These are phyloP conservation scores for Solanum bulbocastanum DNA, from an alignment of 257 asterid species.

Conservation along the genomic window DNA sequence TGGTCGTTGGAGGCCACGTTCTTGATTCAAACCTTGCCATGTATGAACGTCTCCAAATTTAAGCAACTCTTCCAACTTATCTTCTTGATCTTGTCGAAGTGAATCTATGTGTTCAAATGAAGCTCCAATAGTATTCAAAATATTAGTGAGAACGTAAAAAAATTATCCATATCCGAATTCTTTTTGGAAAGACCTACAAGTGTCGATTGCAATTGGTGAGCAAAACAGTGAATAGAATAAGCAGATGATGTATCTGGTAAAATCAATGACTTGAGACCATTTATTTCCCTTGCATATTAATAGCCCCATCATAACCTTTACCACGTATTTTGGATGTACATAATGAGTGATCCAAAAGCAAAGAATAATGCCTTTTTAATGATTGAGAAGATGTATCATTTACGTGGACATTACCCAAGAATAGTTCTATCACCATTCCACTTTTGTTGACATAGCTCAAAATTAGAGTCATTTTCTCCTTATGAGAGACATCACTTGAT, in stretches of 20 bases:
- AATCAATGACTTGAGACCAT: not conserved
- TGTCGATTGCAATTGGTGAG: not conserved
- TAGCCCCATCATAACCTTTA: not conserved
- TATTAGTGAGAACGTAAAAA: not conserved
- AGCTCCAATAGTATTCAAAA: not conserved
- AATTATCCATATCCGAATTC: not conserved
- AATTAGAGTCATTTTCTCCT: too few species aligned
- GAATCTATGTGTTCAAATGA: not conserved
- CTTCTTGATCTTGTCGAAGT: not conserved
- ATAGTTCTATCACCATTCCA: not conserved
- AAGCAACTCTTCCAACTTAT: not conserved
- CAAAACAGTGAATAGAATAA: not conserved
- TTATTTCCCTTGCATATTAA: not conserved
- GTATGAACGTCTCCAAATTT: not conserved
- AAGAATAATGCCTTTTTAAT: not conserved
- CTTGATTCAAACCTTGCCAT: not conserved
- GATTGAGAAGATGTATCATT: not conserved
- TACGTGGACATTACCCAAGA: not conserved
- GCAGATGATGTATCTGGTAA: not conserved
- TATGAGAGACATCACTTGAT: too few species aligned
- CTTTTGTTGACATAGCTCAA: not conserved
- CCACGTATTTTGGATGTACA: not conserved
- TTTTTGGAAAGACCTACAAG: not conserved
- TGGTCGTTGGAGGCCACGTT: not conserved
- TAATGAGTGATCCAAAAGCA: not conserved